Conservation (phyloP, 1,284 basidiomycete species). For the Ustilago loliicola region DNA sequence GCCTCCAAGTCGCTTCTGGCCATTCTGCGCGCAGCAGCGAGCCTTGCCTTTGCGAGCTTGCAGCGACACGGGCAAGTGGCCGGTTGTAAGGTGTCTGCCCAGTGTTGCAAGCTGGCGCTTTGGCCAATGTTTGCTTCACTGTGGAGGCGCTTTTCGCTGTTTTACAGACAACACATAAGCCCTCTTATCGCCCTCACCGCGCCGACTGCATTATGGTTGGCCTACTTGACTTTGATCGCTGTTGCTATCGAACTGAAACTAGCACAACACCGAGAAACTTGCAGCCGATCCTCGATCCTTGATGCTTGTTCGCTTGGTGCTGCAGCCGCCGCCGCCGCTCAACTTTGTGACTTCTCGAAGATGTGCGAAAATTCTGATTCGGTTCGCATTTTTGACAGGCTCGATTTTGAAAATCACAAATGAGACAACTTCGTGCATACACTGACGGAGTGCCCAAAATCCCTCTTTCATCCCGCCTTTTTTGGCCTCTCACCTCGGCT, state of each 20-base stretch:
- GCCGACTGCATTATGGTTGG: background rate
- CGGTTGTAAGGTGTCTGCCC: too few relatives aligned
- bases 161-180: background rate
- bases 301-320: background rate
- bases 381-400: constrained; percentile 3
- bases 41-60: too few relatives aligned
- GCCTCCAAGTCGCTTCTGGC: too few relatives aligned
- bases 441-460: background rate
- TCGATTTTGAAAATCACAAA: constrained; percentile 1
- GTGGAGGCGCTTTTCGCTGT: background rate
- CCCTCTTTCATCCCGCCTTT: background rate
- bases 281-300: too few relatives aligned
- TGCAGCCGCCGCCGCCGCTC: background rate
- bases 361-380: constrained; percentile 5
- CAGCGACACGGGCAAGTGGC: too few relatives aligned
- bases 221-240: background rate
- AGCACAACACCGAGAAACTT: too few relatives aligned
- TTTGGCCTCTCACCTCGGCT: constrained; percentile 4
- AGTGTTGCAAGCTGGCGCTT: background rate
- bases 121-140: background rate
- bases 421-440: background rate
- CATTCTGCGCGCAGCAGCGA: too few relatives aligned
- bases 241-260: background rate
- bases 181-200: background rate
- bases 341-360: background rate